phyloP scores from a whole-genome alignment of 768 basidiomycete species.

The Tricholomella constricta region DNA sequence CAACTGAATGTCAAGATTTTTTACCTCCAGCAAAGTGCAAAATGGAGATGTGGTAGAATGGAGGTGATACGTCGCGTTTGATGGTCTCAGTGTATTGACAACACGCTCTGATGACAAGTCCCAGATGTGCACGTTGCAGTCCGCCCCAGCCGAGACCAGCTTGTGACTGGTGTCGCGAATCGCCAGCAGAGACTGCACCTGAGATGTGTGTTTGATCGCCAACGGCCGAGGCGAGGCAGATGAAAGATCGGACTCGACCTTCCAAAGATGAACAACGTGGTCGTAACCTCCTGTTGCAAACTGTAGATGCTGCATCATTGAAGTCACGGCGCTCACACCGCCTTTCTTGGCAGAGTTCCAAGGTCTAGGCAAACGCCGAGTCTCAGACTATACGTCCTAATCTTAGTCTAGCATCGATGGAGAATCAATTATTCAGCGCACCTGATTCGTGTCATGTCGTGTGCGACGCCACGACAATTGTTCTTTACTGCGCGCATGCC shows the following conservation, averaged over 20 bases:
- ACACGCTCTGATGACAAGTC: slow-evolving; percentile 50
- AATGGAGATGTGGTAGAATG: slow-evolving; percentile 39
- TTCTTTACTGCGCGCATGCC: slow-evolving; percentile 38
- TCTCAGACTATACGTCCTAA: slow-evolving; percentile 3
- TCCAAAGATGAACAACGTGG: slow-evolving; percentile 51
- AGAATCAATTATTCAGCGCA: slow-evolving; percentile 15
- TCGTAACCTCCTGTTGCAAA: slow-evolving; percentile 55
- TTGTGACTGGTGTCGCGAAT: slow-evolving; percentile 48
- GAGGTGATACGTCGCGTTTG: slow-evolving; percentile 46
- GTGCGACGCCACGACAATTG: slow-evolving; percentile 31
- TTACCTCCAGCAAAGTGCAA: slow-evolving; percentile 47
- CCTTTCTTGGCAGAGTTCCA: slow-evolving; percentile 36
- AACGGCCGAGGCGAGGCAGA: slow-evolving; percentile 31
- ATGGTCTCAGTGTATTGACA: slow-evolving; percentile 38
- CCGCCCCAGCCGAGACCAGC: slow-evolving; percentile 48
- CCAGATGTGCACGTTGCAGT: slow-evolving; percentile 45
- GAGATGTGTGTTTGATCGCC: slow-evolving; percentile 43
- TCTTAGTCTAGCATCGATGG: neutral
- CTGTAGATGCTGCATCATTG: slow-evolving; percentile 40
- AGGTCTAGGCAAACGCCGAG: slow-evolving; percentile 23
- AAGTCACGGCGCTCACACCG: slow-evolving; percentile 45
- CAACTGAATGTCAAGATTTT: slow-evolving; percentile 1
- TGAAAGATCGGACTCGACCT: slow-evolving; percentile 33
- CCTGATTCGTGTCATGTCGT: slow-evolving; percentile 18
- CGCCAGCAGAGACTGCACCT: slow-evolving; percentile 45